phyloP scores from a whole-genome alignment of 2,329 filamentous ascomycete genomes.

The Paecilomyces niveus region DNA sequence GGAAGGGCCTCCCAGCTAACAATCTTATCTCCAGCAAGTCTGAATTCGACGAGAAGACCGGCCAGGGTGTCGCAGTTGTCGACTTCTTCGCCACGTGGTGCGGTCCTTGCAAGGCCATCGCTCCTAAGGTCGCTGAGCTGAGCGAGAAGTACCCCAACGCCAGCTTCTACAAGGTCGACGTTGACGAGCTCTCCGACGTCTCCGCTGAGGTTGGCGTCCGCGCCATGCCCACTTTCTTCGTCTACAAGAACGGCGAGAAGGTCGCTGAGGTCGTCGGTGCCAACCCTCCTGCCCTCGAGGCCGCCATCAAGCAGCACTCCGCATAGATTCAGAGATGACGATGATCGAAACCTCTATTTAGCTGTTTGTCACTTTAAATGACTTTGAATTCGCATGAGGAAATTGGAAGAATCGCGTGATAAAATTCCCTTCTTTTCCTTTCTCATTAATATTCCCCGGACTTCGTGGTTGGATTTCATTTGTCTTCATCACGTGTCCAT shows the following conservation, averaged over 20 bases:
- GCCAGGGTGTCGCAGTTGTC: conserved; percentile 56
- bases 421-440: neutral
- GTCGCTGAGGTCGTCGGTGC: conserved; percentile 70
- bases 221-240: conserved; percentile 86
- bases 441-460: neutral
- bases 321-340: conserved; percentile 10
- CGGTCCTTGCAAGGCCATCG: conserved; percentile 88
- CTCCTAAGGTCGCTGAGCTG: conserved; percentile 64
- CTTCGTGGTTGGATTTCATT: neutral
- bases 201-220: conserved; percentile 71
- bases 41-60: conserved; percentile 50
- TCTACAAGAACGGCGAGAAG: conserved; percentile 76
- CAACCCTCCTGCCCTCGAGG: conserved; percentile 62
- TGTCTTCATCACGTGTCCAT: neutral
- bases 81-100: conserved; percentile 91
- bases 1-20: conserved; percentile 7
- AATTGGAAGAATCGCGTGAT: neutral
- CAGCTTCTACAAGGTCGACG: conserved; percentile 84
- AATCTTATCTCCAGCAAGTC: conserved; percentile 42
- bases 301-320: conserved; percentile 19
- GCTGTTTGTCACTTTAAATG: neutral
- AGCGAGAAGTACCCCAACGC: conserved; percentile 52
- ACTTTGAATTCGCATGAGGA: neutral
- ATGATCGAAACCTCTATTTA: neutral
- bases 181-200: conserved; percentile 71